phyloP scores from a whole-genome alignment of 345 rosid genomes.

The Citrus australasica region DNA sequence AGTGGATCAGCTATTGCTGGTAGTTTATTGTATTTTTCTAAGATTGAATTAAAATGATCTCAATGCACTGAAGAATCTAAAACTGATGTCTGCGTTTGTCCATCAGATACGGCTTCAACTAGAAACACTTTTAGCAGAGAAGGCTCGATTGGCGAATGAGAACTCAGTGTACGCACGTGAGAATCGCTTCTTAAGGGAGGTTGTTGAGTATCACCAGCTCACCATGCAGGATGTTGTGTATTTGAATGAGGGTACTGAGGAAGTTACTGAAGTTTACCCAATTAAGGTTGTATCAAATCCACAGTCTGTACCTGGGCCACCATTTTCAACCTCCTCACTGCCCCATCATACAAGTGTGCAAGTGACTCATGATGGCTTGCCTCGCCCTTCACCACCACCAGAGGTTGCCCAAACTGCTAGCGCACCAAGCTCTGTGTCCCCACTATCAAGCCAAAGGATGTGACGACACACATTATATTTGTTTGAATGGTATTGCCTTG shows the following conservation, averaged over 20 bases:
- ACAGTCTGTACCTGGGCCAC: slow-evolving; percentile 4
- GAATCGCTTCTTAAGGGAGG: slow-evolving; percentile 86
- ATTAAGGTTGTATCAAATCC: slow-evolving; percentile 40
- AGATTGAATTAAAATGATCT: not conserved
- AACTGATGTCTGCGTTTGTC: slow-evolving; percentile 5
- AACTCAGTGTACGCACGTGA: slow-evolving; percentile 79
- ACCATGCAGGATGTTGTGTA: slow-evolving; percentile 96
- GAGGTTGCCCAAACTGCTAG: slow-evolving; percentile 15
- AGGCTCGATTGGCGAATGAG: slow-evolving; percentile 96
- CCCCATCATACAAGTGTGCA: slow-evolving; percentile 15
- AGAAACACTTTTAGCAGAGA: slow-evolving; percentile 86
- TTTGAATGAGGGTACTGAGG: slow-evolving; percentile 81
- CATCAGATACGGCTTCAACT: slow-evolving; percentile 82
- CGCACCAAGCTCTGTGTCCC: slow-evolving; percentile 2
- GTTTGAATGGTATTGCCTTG: not conserved
- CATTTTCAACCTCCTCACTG: slow-evolving; percentile 1
- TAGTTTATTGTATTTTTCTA: not conserved
- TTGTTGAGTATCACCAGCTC: slow-evolving; percentile 93
- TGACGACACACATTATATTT: not conserved
- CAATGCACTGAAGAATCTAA: not conserved
- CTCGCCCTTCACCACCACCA: slow-evolving; percentile 36
- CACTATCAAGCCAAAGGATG: not conserved
- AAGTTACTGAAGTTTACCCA: slow-evolving; percentile 85
- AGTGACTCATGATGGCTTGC: slow-evolving; percentile 17
- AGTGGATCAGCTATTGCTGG: not conserved